These are phyloP conservation scores for sorghum (Sorghum bicolor) DNA, from an alignment of 176 grass and related monocot species.

Conservation along the genomic window Sorghum_bicolor_NCBIv3 NC_012875.2:52487001-52487500, in stretches of 20 bases:
- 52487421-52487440: not conserved
- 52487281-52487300: not conserved
- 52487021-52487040: not conserved
- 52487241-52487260: not conserved
- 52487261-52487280: not conserved
- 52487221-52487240: not conserved
- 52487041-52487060: not conserved
- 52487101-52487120: not conserved
- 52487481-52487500: not conserved
- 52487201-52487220: not conserved
- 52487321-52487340: slow-evolving; percentile 53
- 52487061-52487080: not conserved
- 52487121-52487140: not conserved
- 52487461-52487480: not conserved
- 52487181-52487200: not conserved
- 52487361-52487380: slow-evolving; percentile 7
- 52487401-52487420: not conserved
- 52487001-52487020: too few species aligned
- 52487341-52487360: slow-evolving; percentile 52
- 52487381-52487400: slow-evolving; percentile 13
- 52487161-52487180: not conserved
- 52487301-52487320: slow-evolving; percentile 22
- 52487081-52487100: not conserved
- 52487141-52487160: not conserved
- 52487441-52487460: not conserved